Evolutionary conservation across 176 grass and related monocot genomes (phyloP), one percentile per base, ranked within the genome.

Genomic region (Poa pratensis): DNA sequence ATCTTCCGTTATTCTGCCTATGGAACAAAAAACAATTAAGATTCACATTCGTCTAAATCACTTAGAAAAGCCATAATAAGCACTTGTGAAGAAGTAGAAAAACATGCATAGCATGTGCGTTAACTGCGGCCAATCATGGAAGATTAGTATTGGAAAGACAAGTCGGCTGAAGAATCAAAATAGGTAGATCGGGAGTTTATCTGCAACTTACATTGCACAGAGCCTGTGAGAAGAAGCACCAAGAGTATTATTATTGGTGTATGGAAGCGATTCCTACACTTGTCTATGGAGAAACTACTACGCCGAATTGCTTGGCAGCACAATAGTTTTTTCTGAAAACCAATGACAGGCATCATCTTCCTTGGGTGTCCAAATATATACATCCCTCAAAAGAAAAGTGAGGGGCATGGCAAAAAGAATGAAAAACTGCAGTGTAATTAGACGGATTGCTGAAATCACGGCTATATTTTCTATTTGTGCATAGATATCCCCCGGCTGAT

Each of bases 211-310:
- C 68, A 71, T 6, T 71, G 39, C 34, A 13, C 39, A 23, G 13
- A 23, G 0, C 39, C 6, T 6, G n/a, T 7, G 39, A 71, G 37
- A 22, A 70, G 20, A 71, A 71, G 68, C 37, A 45, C 5, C 39
- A 7, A 71, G 10, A 71, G 39, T 42, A 70, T 6, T 22, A 70
- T 3, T 20, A 42, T 22, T 43, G 68, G 2, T 70, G 68, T 23
- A 43, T 70, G 20, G 19, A 43, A 43, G 37, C 19, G 34, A 18
- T 43, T 70, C 20, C 68, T 43, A 23, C n/a, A 43, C 7, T 70
- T 70, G 37, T n/a, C 37, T 37, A 23, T 70, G 37, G 37, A 42
- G 68, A 70, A 70, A 70, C 13, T 70, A 18, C 68, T 70, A 70
- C 1, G 20, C n/a, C 0, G 68, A 1, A 4, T 43, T 43, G 20